These are phyloP conservation scores for Vitis hybrid DNA, from an alignment of 177 flowering plant species.

Conservation along the genomic window DNA sequence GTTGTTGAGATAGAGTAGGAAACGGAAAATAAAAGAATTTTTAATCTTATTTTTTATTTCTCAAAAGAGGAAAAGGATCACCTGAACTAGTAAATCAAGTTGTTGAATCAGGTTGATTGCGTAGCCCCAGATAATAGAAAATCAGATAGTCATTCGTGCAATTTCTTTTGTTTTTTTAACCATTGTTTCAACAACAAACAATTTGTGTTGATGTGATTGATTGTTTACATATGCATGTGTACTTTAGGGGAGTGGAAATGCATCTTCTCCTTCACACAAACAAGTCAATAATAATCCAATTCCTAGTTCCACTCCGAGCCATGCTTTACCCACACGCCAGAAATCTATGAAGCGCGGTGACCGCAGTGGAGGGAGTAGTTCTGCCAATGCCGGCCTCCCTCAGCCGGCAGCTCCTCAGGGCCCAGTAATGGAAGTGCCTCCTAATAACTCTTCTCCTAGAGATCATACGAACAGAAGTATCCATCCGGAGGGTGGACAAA, in stretches of 20 bases:
- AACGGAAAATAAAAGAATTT: not conserved
- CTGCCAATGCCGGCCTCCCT: conserved; percentile 28
- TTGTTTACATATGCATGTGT: not conserved
- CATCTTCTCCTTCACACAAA: conserved; percentile 34
- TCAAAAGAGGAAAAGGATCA: too few relatives aligned
- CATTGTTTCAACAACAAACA: too few relatives aligned
- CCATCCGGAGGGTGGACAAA: conserved; percentile 25
- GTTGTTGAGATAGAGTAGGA: not conserved
- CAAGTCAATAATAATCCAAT: conserved; percentile 25
- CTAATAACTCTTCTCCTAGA: conserved; percentile 26
- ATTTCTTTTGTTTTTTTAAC: too few relatives aligned
- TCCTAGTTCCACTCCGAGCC: conserved; percentile 33
- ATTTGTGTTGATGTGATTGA: not conserved
- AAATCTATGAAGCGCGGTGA: conserved; percentile 39
- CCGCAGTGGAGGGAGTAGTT: conserved; percentile 24
- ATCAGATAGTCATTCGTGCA: too few relatives aligned
- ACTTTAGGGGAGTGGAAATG: conserved; percentile 31
- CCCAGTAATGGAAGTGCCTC: conserved; percentile 17
- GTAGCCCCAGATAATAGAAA: too few relatives aligned
- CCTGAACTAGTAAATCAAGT: too few relatives aligned
- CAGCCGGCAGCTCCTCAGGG: conserved; percentile 26
- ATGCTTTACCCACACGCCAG: conserved; percentile 30
- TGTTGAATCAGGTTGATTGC: too few relatives aligned
- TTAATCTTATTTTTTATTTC: not conserved
- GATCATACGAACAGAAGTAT: conserved; percentile 16